Evolutionary conservation across 108 stramenopile species (phyloP).

Genomic region (Stephanodiscus triporus): DNA sequence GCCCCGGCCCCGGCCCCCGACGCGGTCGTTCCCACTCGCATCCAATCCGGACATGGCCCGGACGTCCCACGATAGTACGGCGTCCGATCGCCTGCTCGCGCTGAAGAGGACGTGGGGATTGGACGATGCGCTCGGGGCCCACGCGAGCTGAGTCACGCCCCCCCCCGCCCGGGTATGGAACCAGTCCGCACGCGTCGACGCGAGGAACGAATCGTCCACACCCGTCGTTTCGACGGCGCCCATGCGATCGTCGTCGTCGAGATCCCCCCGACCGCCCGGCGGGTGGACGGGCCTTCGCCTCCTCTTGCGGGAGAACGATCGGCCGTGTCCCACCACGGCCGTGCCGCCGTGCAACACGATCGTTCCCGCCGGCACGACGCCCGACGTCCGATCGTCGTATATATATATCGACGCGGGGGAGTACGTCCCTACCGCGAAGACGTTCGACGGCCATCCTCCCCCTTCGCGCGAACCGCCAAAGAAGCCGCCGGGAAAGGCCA

Average conservation of each 20-base stretch:
- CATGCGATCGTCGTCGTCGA: too few species aligned
- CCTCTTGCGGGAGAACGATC: conserved; percentile 49
- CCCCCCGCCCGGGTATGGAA: conserved; percentile 69
- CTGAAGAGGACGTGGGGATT: conserved; percentile 64
- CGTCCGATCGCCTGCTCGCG: conserved; percentile 72
- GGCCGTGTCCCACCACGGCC: conserved; percentile 78
- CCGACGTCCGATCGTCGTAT: conserved; percentile 71
- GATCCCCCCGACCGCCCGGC: too few species aligned
- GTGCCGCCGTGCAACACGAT: conserved; percentile 51
- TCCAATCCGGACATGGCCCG: conserved; percentile 60
- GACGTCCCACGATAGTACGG: conserved; percentile 81
- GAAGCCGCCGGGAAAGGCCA: conserved; percentile 48
- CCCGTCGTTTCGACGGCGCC: too few species aligned
- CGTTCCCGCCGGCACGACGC: conserved; percentile 36
- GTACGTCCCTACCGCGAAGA: conserved; percentile 82
- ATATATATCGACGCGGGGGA: conserved; percentile 87
- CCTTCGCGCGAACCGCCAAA: not conserved
- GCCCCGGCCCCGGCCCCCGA: not conserved
- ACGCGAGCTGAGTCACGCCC: conserved; percentile 80
- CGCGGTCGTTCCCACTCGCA: too few species aligned
- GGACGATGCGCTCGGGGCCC: conserved; percentile 35
- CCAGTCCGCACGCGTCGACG: conserved; percentile 72
- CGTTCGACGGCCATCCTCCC: conserved; percentile 34
- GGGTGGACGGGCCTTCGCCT: too few species aligned
- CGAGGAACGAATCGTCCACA: too few species aligned